phyloP scores from a whole-genome alignment of 2,329 filamentous ascomycete genomes.

The Apiospora kogelbergensis region DNA sequence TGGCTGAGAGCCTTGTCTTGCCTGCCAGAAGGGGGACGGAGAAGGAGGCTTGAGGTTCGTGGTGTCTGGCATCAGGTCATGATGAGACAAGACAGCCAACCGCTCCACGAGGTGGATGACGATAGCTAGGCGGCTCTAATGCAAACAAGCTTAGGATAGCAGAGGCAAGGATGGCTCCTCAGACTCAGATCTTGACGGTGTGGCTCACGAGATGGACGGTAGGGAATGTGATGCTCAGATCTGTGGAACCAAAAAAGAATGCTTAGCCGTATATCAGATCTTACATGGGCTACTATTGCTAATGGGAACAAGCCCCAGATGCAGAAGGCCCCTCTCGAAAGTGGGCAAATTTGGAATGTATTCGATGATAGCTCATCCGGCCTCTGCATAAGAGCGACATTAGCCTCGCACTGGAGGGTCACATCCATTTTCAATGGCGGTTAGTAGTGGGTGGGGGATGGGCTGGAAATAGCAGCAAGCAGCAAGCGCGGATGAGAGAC shows the following conservation, averaged over 20 bases:
- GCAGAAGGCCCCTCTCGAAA: not conserved
- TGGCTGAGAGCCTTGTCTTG: not conserved
- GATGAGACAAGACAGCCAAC: not conserved
- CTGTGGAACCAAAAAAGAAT: conserved; percentile 12
- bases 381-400: not conserved
- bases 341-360: not conserved
- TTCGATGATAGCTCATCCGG: not conserved
- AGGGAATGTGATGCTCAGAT: not conserved
- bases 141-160: not conserved
- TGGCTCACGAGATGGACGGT: not conserved
- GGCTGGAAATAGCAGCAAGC: conserved; percentile 14
- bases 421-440: not conserved
- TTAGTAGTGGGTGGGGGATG: not conserved
- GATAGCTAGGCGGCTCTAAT: not conserved
- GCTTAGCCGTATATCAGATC: not conserved
- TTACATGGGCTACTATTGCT: not conserved
- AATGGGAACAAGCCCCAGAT: not conserved
- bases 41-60: not conserved
- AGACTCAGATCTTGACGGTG: not conserved
- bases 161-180: not conserved
- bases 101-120: conserved; percentile 1
- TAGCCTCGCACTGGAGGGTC: not conserved
- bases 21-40: not conserved
- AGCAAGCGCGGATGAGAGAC: conserved; percentile 9
- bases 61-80: conserved; percentile 1